Evolutionary conservation across 2,329 filamentous ascomycete genomes (phyloP), one percentile per base, ranked within the genome.

Genomic region (Trichoderma atroviride): DNA sequence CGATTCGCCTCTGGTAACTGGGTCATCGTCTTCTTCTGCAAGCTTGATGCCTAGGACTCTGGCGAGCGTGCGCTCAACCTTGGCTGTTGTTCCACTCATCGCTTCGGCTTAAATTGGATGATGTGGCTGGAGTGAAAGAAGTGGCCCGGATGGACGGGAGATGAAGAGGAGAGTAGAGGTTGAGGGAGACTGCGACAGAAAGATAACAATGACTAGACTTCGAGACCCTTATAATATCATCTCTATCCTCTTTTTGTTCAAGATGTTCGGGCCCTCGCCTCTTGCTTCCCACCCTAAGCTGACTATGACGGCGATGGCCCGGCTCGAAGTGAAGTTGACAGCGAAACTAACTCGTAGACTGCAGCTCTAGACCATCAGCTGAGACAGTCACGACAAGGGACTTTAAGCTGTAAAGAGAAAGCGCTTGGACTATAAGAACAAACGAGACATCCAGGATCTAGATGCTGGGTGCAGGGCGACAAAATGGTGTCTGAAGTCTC

Each of bases 31-130:
- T 69, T 83, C 80, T 24, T 83, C 83, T 70, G 94, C 86, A 37
- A 97, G 83, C 79, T 96, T 92, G 84, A 97, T 97, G 70, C 92
- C 91, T 43, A 97, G 85, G 71, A 84, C 85, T 79, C 93, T 96
- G 77, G 94, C 94, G 78, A 97, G 79, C 74, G 84, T 83, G 76
- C 91, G 91, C 80, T 93, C 91, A 73, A 91, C 74, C 78, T 91
- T 90, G 74, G 85, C 86, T 35, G 76, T 72, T n/a, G 69, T 71
- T 37, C 69, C 40, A 22, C 80, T 62, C 82, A 84, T 84, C 69
- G 70, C 71, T 63, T 60, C 50, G 27, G 53, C 4, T 65, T 16
- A n/a, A 40, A 31, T 52, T 52, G 56, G 29, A 40, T 47, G 29
- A 43, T 31, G 47, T 24, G 22, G 19, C 43, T 43, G 22, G 10